These are phyloP conservation scores for Blastocystis sp. DNA, from an alignment of 352 stramenopile genomes.

Conservation along the genomic window DNA sequence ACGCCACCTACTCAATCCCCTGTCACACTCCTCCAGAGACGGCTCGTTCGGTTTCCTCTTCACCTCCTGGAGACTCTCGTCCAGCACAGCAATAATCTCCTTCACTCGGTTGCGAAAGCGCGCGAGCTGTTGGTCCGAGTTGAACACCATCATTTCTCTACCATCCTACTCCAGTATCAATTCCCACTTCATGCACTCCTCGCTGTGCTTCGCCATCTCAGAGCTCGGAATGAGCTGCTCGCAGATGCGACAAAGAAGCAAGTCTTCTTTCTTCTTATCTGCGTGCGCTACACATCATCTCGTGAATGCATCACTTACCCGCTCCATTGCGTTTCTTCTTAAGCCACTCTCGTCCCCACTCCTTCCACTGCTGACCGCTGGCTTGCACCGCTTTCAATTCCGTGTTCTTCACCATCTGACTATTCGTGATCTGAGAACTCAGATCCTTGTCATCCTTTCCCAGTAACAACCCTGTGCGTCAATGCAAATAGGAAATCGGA, in stretches of 20 bases:
- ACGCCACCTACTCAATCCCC: neutral
- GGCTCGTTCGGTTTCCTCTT: neutral
- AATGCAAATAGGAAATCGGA: neutral
- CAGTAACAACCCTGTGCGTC: neutral
- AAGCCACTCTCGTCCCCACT: conserved; percentile 22
- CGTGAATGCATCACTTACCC: neutral
- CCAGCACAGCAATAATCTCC: neutral
- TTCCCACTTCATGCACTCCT: conserved; percentile 16
- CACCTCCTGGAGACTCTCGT: neutral
- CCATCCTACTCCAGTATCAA: neutral
- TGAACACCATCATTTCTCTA: conserved; percentile 1
- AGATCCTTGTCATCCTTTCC: no score
- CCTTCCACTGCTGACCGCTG: conserved; percentile 10
- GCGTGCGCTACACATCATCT: neutral
- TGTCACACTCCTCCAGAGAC: neutral
- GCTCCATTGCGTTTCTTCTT: neutral
- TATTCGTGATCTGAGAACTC: no score
- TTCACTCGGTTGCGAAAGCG: neutral
- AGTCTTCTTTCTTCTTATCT: neutral
- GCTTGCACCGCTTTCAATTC: neutral
- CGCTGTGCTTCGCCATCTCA: conserved; percentile 10
- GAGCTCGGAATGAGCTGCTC: conserved; percentile 7
- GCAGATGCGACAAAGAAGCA: conserved; percentile 52
- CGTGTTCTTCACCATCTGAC: neutral
- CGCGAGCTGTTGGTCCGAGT: neutral